These are phyloP conservation scores for Stereum hirsutum DNA, from an alignment of 1,284 basidiomycete species.

Conservation along the genomic window DNA sequence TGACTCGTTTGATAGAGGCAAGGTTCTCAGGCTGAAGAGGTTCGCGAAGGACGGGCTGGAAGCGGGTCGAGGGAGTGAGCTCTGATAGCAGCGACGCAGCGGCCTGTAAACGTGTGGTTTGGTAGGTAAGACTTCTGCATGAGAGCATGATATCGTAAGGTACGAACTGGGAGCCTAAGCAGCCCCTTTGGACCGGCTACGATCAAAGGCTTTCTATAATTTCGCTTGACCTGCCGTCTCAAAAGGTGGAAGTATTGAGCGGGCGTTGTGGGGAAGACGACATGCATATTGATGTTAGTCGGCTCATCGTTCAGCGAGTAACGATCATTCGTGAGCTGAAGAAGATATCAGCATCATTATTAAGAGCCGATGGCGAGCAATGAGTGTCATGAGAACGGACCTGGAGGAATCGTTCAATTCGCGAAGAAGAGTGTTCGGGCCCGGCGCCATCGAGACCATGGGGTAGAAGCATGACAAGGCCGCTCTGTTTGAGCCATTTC, in stretches of 20 bases:
- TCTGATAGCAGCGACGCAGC: slow-evolving; percentile 66
- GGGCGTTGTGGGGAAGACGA: slow-evolving; percentile 80
- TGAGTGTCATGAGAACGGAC: slow-evolving; percentile 28
- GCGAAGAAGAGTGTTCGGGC: slow-evolving; percentile 83
- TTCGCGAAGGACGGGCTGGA: slow-evolving; percentile 68
- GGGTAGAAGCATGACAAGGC: slow-evolving; percentile 77
- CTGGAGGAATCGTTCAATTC: slow-evolving; percentile 82
- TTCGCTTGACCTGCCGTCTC: slow-evolving; percentile 73
- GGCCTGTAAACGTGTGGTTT: slow-evolving; percentile 33
- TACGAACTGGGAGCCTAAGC: slow-evolving; percentile 65
- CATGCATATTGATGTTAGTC: slow-evolving; percentile 68
- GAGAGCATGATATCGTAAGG: no score
- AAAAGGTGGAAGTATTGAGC: slow-evolving; percentile 88
- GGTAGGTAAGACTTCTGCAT: no score
- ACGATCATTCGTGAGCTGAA: slow-evolving; percentile 63
- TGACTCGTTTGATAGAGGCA: slow-evolving; percentile 38
- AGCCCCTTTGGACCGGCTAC: slow-evolving; percentile 80
- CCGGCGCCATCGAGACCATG: slow-evolving; percentile 87
- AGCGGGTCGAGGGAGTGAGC: slow-evolving; percentile 52
- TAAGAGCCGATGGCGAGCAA: no score
- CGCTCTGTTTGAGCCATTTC: slow-evolving; percentile 92
- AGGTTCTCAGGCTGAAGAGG: slow-evolving; percentile 18
- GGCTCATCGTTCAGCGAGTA: slow-evolving; percentile 33
- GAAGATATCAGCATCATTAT: neutral
- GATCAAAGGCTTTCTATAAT: slow-evolving; percentile 79